Percentiles rank a stretch among this genome's conserved stretches.
phyloP scores from a whole-genome alignment of 768 basidiomycete genomes.

The Leccinum aurantiacum region DNA sequence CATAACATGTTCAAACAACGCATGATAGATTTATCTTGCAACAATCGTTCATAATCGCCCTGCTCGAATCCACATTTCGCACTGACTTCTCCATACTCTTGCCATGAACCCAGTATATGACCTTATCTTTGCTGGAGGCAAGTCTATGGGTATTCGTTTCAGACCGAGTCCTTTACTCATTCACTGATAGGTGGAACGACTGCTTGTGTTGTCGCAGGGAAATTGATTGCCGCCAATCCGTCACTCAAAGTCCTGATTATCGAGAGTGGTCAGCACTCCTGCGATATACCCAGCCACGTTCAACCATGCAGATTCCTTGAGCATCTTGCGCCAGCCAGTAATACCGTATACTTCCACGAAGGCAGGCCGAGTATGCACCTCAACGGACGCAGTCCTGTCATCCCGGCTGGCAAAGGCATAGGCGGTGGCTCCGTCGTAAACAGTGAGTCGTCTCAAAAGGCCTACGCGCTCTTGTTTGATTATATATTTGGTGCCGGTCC shows the following conservation, averaged over 20 bases:
- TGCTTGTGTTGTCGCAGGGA: constrained; percentile 34
- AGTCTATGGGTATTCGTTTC: background rate
- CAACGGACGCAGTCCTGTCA: constrained; percentile 43
- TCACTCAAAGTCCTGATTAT: constrained; percentile 52
- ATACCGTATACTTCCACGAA: constrained; percentile 45
- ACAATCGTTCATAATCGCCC: too few species aligned
- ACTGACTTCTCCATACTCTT: too few species aligned
- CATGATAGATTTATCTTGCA: too few species aligned
- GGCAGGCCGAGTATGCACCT: constrained; percentile 42
- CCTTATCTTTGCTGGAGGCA: constrained; percentile 60
- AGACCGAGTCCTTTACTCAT: background rate
- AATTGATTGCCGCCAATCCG: constrained; percentile 54
- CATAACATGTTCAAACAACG: too few species aligned
- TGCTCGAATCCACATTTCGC: too few species aligned
- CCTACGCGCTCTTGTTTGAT: background rate
- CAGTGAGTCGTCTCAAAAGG: constrained; percentile 37
- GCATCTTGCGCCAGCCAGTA: constrained; percentile 40
- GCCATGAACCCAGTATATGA: constrained; percentile 36
- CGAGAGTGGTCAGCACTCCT: constrained; percentile 26
- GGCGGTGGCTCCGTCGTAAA: constrained; percentile 67
- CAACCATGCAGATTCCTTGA: constrained; percentile 54
- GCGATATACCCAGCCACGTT: constrained; percentile 44
- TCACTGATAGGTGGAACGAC: constrained; percentile 36
- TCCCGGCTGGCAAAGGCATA: constrained; percentile 49
- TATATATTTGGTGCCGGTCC: too few species aligned